Evolutionary conservation across 1,284 basidiomycete genomes (phyloP).

Genomic region (Polyporus tsugae): DNA sequence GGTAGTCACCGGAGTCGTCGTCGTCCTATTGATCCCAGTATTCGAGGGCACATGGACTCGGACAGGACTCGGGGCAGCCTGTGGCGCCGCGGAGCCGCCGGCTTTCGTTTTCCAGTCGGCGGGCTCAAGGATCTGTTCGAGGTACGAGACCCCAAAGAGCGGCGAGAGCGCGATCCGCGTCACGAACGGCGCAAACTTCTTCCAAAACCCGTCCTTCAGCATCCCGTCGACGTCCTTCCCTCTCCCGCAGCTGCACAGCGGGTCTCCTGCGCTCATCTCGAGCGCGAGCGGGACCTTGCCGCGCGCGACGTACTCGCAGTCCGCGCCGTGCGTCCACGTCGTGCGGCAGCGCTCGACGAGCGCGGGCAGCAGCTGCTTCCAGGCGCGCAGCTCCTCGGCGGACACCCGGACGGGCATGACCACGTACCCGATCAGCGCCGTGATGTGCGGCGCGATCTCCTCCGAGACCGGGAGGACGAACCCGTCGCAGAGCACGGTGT

Average conservation of each 20-base stretch:
- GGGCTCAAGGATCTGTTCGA: constrained; percentile 43
- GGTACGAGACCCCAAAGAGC: constrained; percentile 54
- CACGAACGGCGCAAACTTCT: constrained; percentile 46
- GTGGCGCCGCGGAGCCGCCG: too few relatives aligned
- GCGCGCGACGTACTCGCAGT: constrained; percentile 53
- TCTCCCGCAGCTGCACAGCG: constrained; percentile 58
- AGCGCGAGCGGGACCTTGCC: constrained; percentile 44
- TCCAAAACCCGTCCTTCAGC: constrained; percentile 42
- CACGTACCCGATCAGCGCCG: constrained; percentile 14
- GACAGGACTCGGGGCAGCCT: background rate
- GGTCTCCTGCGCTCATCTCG: constrained; percentile 39
- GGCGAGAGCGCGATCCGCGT: constrained; percentile 59
- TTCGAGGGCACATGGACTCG: too few relatives aligned
- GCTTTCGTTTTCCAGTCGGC: constrained; percentile 5
- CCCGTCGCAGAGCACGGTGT: constrained; percentile 55
- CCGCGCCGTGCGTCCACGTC: constrained; percentile 53
- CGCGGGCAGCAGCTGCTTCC: constrained; percentile 56
- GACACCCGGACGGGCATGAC: constrained; percentile 27
- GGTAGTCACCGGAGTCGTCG: background rate
- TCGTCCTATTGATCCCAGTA: background rate
- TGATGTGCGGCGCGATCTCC: constrained; percentile 24
- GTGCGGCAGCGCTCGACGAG: constrained; percentile 59
- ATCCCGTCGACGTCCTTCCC: constrained; percentile 50
- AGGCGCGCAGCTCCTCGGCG: constrained; percentile 46
- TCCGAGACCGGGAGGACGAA: constrained; percentile 50